Evolutionary conservation across 768 basidiomycete genomes (phyloP), one percentile per base, ranked within the genome.

Genomic region (Rhizopogon salebrosus): DNA sequence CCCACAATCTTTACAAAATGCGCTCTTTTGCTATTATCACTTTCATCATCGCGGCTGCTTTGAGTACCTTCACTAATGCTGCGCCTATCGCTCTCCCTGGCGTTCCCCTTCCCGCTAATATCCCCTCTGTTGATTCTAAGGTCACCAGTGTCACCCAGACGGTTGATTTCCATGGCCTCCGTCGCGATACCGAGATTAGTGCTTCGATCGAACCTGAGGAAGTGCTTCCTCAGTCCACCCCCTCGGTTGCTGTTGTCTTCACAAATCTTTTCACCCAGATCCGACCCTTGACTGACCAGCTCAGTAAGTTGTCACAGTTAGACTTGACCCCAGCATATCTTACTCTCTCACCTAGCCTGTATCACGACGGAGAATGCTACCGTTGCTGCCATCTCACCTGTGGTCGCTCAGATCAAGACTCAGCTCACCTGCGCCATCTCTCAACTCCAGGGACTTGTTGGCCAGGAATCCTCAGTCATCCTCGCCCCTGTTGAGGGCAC

Each of bases 1-100:
- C 60, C 55, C 58, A 67, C 70, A 53, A 52, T 72, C 69, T 31
- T 66, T 72, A 64, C 53, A 56, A 64, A 54, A 74, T 74, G 73
- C 65, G 59, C 62, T 72, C 69, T 51, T 70, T 71, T 57, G 55
- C 48, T 57, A 54, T 55, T 46, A 35, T 64, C 49, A 49, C 57
- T 52, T 42, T 57, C 58, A 48, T 67, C 57, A 43, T 66, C 48
- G 51, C 59, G 53, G 60, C 63, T 22, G 57, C 70, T 43, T 63
- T 73, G 50, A 63, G 63, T 51, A 53, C 64, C 50, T 46, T 70
- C 55, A 42, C 62, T n/a, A 51, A 52, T 22, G 59, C 66, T 41
- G 61, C 62, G 23, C 61, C 70, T 2, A 36, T 63, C 11, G 13
- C 16, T n/a, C n/a, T 35, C 46, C 57, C 62, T n/a, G 49, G 49